Conservation (phyloP, 1,139 yeast genomes). For the Ogataea hybrid region DNA sequence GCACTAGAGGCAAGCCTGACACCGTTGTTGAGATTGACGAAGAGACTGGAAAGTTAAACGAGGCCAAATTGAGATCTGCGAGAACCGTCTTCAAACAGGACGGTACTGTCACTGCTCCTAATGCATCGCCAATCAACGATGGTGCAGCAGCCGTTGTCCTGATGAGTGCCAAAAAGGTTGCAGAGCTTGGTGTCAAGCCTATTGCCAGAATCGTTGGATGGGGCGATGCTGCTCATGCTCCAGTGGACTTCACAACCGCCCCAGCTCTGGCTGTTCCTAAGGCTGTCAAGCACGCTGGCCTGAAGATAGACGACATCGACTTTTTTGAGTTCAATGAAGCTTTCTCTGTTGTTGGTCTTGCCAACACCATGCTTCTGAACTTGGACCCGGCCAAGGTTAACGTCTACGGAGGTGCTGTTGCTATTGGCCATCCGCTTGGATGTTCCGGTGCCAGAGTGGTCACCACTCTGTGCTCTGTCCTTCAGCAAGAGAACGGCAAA, state of each 20-base stretch:
- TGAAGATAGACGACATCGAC: slow-evolving; percentile 61
- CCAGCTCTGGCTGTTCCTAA: slow-evolving; percentile 94
- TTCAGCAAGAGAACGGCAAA: slow-evolving; percentile 82
- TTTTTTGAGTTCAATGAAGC: slow-evolving; percentile 95
- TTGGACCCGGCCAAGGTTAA: slow-evolving; percentile 72
- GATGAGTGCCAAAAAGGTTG: slow-evolving; percentile 77
- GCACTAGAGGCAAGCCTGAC: slow-evolving; percentile 92
- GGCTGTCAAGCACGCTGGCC: slow-evolving; percentile 84
- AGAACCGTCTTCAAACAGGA: slow-evolving; percentile 92
- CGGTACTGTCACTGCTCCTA: slow-evolving; percentile 96
- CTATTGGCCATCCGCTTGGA: slow-evolving; percentile 95
- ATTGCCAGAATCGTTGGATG: slow-evolving; percentile 86
- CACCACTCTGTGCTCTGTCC: slow-evolving; percentile 74
- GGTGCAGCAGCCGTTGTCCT: slow-evolving; percentile 95
- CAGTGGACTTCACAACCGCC: slow-evolving; percentile 92
- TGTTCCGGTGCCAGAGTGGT: slow-evolving; percentile 96
- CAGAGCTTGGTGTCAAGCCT: slow-evolving; percentile 83
- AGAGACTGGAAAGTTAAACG: slow-evolving; percentile 71
- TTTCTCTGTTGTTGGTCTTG: slow-evolving; percentile 91
- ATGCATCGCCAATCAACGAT: slow-evolving; percentile 93
- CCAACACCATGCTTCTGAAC: slow-evolving; percentile 74
- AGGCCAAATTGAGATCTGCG: slow-evolving; percentile 70
- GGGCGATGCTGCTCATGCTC: slow-evolving; percentile 98
- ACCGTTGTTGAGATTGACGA: slow-evolving; percentile 68
- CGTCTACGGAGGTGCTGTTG: slow-evolving; percentile 98